Evolutionary conservation across 805 yeast species (phyloP).

Genomic region (Candida hungchunana): DNA sequence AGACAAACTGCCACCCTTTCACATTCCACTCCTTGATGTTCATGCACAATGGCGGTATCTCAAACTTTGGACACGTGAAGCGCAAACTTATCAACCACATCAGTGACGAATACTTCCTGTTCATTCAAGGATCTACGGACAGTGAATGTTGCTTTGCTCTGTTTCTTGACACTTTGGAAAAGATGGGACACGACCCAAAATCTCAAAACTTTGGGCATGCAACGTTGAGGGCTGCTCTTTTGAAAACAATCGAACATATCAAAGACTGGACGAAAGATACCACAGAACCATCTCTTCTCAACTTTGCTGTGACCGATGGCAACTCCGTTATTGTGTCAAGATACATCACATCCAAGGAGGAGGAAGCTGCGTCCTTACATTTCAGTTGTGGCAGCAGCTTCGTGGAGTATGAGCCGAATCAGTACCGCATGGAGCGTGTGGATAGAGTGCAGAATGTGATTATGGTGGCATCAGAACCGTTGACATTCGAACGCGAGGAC

Average conservation of each 20-base stretch:
- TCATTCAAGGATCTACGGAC: constrained; percentile 91
- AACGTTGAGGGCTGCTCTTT: constrained; percentile 61
- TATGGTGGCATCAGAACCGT: constrained; percentile 96
- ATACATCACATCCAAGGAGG: constrained; percentile 82
- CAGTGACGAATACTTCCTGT: constrained; percentile 72
- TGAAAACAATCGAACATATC: constrained; percentile 68
- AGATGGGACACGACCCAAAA: constrained; percentile 72
- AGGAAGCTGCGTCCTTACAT: constrained; percentile 95
- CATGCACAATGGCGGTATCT: constrained; percentile 95
- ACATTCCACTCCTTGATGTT: constrained; percentile 83
- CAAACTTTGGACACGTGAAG: constrained; percentile 70
- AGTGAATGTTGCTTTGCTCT: constrained; percentile 94
- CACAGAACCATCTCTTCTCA: constrained; percentile 79
- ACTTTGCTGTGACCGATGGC: constrained; percentile 96
- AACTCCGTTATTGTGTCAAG: constrained; percentile 79
- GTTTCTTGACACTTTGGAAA: constrained; percentile 69
- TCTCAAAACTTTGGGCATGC: constrained; percentile 47
- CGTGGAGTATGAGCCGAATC: constrained; percentile 85
- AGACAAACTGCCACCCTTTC: constrained; percentile 97
- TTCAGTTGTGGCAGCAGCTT: constrained; percentile 92
- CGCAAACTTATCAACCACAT: constrained; percentile 66
- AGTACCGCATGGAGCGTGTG: constrained; percentile 88
- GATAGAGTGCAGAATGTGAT: constrained; percentile 91
- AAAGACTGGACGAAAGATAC: constrained; percentile 75
- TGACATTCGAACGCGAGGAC: constrained; percentile 94